Evolutionary conservation across 2,329 filamentous ascomycete species (phyloP).

Genomic region (Aspergillus caelatus): DNA sequence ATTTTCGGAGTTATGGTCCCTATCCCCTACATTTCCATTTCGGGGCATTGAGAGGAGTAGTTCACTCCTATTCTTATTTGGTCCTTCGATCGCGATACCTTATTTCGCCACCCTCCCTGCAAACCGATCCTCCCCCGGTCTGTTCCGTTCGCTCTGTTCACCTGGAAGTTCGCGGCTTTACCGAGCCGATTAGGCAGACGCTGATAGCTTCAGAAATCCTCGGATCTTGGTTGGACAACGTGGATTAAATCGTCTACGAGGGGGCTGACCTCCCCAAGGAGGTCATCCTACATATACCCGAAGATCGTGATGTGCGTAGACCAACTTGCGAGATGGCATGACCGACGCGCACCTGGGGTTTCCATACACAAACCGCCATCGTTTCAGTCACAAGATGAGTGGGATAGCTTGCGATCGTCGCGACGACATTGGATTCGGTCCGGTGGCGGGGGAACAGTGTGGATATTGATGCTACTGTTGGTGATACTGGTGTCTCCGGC

Average conservation of each 20-base stretch:
- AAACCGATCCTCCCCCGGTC: not conserved
- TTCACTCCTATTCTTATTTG: slow-evolving; percentile 14
- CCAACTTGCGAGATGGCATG: slow-evolving; percentile 26
- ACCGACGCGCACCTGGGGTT: slow-evolving; percentile 15
- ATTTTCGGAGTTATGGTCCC: slow-evolving; percentile 23
- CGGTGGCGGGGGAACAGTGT: slow-evolving; percentile 14
- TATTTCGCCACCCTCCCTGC: not conserved
- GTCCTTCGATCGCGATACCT: slow-evolving; percentile 2
- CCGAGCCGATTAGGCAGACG: slow-evolving; percentile 1
- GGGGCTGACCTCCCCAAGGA: slow-evolving; percentile 46
- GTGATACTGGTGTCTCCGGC: slow-evolving; percentile 42
- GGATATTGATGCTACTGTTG: slow-evolving; percentile 27
- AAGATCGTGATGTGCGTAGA: slow-evolving; percentile 36
- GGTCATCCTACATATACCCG: slow-evolving; percentile 39
- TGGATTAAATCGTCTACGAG: slow-evolving; percentile 39
- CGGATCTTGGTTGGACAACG: slow-evolving; percentile 32
- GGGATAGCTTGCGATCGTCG: slow-evolving; percentile 26
- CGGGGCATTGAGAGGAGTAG: slow-evolving; percentile 20
- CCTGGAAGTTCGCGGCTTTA: slow-evolving; percentile 1
- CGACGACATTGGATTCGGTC: slow-evolving; percentile 17
- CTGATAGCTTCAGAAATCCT: slow-evolving; percentile 1
- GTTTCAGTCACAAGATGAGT: slow-evolving; percentile 22
- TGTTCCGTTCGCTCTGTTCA: not conserved
- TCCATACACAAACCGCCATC: slow-evolving; percentile 10
- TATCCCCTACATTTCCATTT: slow-evolving; percentile 24